Evolutionary conservation across 176 grass and related monocot genomes (phyloP), one percentile per base, ranked within the genome.

Genomic region (Oryza meyeriana): DNA sequence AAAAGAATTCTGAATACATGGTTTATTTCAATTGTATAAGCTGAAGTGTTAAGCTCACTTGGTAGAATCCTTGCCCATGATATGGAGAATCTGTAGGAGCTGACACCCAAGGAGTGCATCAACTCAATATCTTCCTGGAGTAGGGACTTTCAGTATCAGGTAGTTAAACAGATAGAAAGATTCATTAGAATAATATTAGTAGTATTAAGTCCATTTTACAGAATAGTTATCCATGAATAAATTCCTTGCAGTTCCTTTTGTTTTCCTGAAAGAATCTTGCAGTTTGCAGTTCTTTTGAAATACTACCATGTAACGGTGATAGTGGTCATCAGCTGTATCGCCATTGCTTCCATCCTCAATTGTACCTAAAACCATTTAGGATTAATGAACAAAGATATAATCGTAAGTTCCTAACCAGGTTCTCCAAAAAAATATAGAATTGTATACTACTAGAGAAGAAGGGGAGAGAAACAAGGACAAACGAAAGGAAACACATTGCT

Each of bases 51-150:
- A 72, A 81, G 47, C 88, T 85, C 76, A 92, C 85, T 92, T 63
- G 93, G 93, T 24, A 96, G 61, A 75, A 92, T 87, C 69, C 93
- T 88, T 63, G 93, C 32, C 90, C 85, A 92, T 29, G 93, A 61
- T 84, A 92, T 92, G 71, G 93, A 96, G 85, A 96, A 95, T 31
- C 94, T 72, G 74, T 96, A 96, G 0, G 88, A 87, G 80, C 91
- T 93, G 24, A 91, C 64, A 28, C 94, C 90, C 47, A 96, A 66
- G 24, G 77, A 82, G 29, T 73, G 70, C 90, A 96, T 90, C 58
- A 83, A 30, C 2, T 89, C 69, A 6, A 93, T 87, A 75, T 93
- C 94, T 59, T 93, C 86, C 94, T 91, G 74, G 18, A 79, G 26
- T 20, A 87, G 11, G 18, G 25, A 22, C 38, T 28, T 17, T 40